phyloP scores from a whole-genome alignment of 2,329 filamentous ascomycete genomes.

The Cladosporium velox region DNA sequence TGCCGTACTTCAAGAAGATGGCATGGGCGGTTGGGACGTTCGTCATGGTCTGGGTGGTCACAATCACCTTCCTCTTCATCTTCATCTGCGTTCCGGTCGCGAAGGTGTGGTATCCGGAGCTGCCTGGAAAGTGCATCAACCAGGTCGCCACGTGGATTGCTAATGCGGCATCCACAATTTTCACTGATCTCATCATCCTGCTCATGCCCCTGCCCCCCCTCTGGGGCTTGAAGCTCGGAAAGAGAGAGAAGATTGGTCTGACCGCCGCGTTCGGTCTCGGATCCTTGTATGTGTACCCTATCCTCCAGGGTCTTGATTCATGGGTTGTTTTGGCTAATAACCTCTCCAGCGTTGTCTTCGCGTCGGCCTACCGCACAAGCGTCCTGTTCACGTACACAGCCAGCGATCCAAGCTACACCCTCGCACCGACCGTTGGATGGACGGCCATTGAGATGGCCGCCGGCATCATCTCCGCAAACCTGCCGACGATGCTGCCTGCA shows the following conservation, averaged over 20 bases:
- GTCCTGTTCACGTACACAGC: slow-evolving; percentile 16
- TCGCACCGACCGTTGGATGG: slow-evolving; percentile 16
- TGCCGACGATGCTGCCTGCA: slow-evolving; percentile 17
- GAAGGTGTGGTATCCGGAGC: slow-evolving; percentile 44
- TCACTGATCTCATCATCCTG: slow-evolving; percentile 14
- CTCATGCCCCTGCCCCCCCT: slow-evolving; percentile 7
- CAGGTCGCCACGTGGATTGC: slow-evolving; percentile 45
- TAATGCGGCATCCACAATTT: slow-evolving; percentile 15
- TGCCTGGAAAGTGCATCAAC: slow-evolving; percentile 41
- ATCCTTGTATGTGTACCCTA: slow-evolving; percentile 7
- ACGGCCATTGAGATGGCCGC: slow-evolving; percentile 19
- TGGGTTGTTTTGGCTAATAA: background rate
- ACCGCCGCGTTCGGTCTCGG: slow-evolving; percentile 17
- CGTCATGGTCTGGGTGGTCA: slow-evolving; percentile 31
- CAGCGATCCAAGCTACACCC: slow-evolving; percentile 15
- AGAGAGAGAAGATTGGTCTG: slow-evolving; percentile 16
- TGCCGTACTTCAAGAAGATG: slow-evolving; percentile 33
- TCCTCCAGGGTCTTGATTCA: background rate
- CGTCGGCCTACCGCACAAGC: slow-evolving; percentile 16
- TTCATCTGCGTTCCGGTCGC: slow-evolving; percentile 46
- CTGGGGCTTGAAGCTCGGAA: slow-evolving; percentile 4
- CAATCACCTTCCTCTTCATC: slow-evolving; percentile 41
- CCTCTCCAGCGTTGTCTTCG: slow-evolving; percentile 9
- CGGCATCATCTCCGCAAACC: slow-evolving; percentile 16
- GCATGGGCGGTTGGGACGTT: slow-evolving; percentile 42